A percentile compares a stretch with the other conserved stretches of the same genome.
phyloP scores from a whole-genome alignment of 805 yeast genomes.

The Lipomyces sp. region DNA sequence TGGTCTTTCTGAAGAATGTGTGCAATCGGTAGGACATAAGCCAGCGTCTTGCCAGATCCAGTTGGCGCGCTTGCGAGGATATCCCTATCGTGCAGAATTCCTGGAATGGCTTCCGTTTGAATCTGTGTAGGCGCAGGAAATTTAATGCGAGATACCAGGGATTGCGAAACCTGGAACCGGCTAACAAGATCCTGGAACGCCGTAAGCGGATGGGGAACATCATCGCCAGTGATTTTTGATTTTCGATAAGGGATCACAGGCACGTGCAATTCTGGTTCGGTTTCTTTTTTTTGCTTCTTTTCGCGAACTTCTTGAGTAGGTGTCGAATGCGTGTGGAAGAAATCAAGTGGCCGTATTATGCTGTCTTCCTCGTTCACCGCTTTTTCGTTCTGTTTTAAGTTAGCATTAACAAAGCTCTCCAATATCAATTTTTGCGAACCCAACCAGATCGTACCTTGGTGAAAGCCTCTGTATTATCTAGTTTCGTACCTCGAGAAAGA shows the following conservation, averaged over 20 bases:
- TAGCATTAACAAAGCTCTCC: constrained; percentile 17
- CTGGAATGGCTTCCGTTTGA: constrained; percentile 88
- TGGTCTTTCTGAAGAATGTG: constrained; percentile 55
- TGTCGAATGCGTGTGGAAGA: constrained; percentile 52
- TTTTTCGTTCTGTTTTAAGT: constrained; percentile 49
- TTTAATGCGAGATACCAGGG: constrained; percentile 64
- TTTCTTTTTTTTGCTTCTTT: constrained; percentile 48
- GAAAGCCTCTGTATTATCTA: constrained; percentile 53
- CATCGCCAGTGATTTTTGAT: constrained; percentile 77
- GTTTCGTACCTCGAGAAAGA: constrained; percentile 80
- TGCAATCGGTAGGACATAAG: constrained; percentile 81
- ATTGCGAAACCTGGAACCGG: constrained; percentile 67
- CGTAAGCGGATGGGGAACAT: constrained; percentile 88
- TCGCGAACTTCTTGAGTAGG: constrained; percentile 51
- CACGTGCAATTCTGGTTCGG: constrained; percentile 62
- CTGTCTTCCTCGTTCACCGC: constrained; percentile 50
- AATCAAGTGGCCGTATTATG: constrained; percentile 75
- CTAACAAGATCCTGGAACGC: constrained; percentile 79
- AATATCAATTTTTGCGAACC: not conserved
- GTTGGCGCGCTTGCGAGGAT: constrained; percentile 95
- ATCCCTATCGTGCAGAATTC: constrained; percentile 70
- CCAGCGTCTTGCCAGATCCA: constrained; percentile 96
- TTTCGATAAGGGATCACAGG: constrained; percentile 55
- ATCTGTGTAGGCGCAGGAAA: constrained; percentile 90
- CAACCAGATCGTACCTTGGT: constrained; percentile 2